Evolutionary conservation across 1,284 basidiomycete species (phyloP), one percentile per base, ranked within the genome.

Genomic region (Limonomyces culmigenus): DNA sequence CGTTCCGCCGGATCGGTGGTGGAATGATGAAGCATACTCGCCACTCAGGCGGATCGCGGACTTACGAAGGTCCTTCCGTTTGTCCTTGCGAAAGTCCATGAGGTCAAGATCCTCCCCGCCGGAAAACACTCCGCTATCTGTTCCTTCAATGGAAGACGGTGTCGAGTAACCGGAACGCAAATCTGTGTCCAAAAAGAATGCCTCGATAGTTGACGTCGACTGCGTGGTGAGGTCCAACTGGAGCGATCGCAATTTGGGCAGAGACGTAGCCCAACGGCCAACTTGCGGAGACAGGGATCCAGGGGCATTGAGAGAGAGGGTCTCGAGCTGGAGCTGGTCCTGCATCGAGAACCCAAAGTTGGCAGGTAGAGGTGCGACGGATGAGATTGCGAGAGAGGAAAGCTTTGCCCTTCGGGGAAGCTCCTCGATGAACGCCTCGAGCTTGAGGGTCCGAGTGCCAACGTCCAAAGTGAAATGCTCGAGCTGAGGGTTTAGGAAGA

Each of bases 111-210:
- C 30, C 10, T 17, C 30, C 6, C 30, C 16, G 6, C 16, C 30
- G 36, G 76, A 79, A 56, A 78, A 78, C 40, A 80, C 67, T 21
- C 77, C 76, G 45, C 75, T 79, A 50, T 81, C 78, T 23, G 66
- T 74, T 35, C 73, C 65, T 14, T 62, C 65, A 14, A 66, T 59
- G 13, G 75, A 75, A 43, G 62, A 69, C 2, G 79, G 79, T 3
- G 78, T 77, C 19, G 67, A 69, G 41, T 62, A 63, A 10, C 78
- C 79, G 1, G 77, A 78, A 20, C 64, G 62, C 21, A 67, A 56
- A 16, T 16, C 11, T 6, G 16, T 32, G 36, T 78, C 71, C 47
- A 74, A 71, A 49, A 84, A 83, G 54, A 84, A 84, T 12, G 73
- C 73, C 52, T 80, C 75, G 14, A 81, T 72, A 0, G 74, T 71